Evolutionary conservation across 169 alveolate genomes (phyloP).

Genomic region (Eimeria zaria): DNA sequence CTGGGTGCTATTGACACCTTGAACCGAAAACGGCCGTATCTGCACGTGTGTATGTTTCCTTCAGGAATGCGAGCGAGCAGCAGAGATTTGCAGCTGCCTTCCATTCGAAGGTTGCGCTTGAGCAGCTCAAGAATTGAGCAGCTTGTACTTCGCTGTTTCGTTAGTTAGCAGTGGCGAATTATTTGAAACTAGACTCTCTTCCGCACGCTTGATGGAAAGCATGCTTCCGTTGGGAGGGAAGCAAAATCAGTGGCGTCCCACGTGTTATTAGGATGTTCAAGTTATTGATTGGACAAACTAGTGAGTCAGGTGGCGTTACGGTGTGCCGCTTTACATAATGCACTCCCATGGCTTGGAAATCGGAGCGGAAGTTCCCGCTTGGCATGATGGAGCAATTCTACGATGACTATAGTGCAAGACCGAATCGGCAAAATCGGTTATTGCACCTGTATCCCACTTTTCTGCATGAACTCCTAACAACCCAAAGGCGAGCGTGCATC

Average conservation of each 20-base stretch:
- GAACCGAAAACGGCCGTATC: neutral
- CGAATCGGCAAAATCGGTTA: neutral
- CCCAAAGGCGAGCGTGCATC: neutral
- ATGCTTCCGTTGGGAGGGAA: neutral
- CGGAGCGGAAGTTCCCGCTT: slow-evolving; percentile 12
- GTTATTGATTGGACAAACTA: neutral
- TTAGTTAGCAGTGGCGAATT: neutral
- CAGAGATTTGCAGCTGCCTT: slow-evolving; percentile 67
- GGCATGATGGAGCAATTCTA: neutral
- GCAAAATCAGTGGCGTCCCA: neutral
- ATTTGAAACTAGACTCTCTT: neutral
- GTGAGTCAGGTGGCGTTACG: neutral
- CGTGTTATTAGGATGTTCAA: neutral
- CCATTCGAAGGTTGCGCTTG: slow-evolving; percentile 66
- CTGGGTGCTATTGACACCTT: neutral
- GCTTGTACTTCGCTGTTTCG: neutral
- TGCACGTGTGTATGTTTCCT: neutral
- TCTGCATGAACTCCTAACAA: neutral
- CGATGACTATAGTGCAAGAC: neutral
- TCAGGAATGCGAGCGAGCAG: slow-evolving; percentile 71
- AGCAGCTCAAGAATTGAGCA: neutral
- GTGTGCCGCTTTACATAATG: neutral
- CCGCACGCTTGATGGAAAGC: neutral
- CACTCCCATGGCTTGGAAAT: neutral
- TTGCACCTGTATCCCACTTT: neutral